Percentiles rank a stretch among this genome's conserved stretches.
Conservation (phyloP, 306 rosid genomes). For the Pyrus pyrifolia region DNA sequence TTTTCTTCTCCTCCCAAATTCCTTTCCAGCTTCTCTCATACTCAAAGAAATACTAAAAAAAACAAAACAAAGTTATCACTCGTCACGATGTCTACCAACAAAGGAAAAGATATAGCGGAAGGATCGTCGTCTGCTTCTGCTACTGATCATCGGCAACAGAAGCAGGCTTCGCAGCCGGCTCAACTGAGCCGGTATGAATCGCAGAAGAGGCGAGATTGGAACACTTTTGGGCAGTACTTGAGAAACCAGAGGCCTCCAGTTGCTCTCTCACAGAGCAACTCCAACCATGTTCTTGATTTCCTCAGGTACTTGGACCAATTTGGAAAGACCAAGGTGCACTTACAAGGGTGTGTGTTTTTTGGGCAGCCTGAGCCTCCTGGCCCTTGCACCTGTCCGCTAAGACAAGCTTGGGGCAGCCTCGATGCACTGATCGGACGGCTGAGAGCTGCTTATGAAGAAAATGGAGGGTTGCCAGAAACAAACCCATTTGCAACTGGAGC, state of each 20-base stretch:
- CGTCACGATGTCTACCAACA: constrained; percentile 29
- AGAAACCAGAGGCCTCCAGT: constrained; percentile 53
- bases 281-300: constrained; percentile 43
- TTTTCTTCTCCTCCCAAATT: constrained; percentile 6
- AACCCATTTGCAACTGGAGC: constrained; percentile 48
- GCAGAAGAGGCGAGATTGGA: constrained; percentile 56
- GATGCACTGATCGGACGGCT: constrained; percentile 59
- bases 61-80: neutral
- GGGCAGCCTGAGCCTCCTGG: constrained; percentile 54
- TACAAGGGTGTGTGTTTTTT: constrained; percentile 44
- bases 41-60: neutral
- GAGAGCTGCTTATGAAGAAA: constrained; percentile 56
- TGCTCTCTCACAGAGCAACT: constrained; percentile 43
- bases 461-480: constrained; percentile 46
- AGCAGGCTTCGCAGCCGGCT: constrained; percentile 1
- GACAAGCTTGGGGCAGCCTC: constrained; percentile 70
- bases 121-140: constrained; percentile 28
- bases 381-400: constrained; percentile 50
- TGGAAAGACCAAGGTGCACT: constrained; percentile 59
- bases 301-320: constrained; percentile 48
- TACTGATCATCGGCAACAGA: neutral
- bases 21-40: constrained; percentile 1
- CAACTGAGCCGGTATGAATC: constrained; percentile 50
- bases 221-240: constrained; percentile 54
- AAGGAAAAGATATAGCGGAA: constrained; percentile 43